phyloP scores from a whole-genome alignment of 2,329 filamentous ascomycete genomes.

The Aspergillus niger region DNA sequence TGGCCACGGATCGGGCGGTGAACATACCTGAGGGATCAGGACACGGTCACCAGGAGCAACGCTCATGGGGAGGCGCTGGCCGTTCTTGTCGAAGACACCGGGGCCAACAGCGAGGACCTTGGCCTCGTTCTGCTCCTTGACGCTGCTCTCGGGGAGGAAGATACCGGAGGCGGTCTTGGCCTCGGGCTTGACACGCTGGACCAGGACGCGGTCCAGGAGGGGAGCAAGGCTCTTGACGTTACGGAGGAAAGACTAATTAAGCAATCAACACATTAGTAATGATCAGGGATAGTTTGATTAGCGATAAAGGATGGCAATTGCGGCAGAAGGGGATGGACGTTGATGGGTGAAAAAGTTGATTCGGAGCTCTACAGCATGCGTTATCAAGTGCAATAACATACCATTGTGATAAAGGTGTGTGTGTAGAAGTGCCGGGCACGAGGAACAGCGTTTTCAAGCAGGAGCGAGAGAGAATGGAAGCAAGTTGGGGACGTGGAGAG shows the following conservation, averaged over 20 bases:
- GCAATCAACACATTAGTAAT: conserved; percentile 5
- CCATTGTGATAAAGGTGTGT: conserved; percentile 27
- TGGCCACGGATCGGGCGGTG: conserved; percentile 12
- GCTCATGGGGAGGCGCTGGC: conserved; percentile 82
- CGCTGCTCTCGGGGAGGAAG: conserved; percentile 93
- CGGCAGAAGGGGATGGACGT: not conserved
- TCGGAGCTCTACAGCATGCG: not conserved
- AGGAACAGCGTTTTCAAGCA: conserved; percentile 6
- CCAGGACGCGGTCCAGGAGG: conserved; percentile 95
- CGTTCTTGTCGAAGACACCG: conserved; percentile 82
- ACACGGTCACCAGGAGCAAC: conserved; percentile 86
- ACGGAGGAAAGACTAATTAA: conserved; percentile 66
- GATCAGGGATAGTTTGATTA: not conserved
- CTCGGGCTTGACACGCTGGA: conserved; percentile 97
- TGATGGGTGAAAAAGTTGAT: conserved; percentile 13
- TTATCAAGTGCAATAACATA: conserved; percentile 19
- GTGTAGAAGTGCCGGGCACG: conserved; percentile 14
- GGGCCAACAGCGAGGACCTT: conserved; percentile 95
- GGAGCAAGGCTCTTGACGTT: conserved; percentile 93
- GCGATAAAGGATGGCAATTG: not conserved
- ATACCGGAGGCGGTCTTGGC: conserved; percentile 94
- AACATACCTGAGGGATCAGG: conserved; percentile 84
- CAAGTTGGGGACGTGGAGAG: conserved; percentile 28
- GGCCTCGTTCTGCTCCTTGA: conserved; percentile 98
- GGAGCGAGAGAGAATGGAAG: conserved; percentile 14